Evolutionary conservation across 345 rosid genomes (phyloP), one percentile per base, ranked within the genome.

Genomic region (Gossypium rotundifolium): DNA sequence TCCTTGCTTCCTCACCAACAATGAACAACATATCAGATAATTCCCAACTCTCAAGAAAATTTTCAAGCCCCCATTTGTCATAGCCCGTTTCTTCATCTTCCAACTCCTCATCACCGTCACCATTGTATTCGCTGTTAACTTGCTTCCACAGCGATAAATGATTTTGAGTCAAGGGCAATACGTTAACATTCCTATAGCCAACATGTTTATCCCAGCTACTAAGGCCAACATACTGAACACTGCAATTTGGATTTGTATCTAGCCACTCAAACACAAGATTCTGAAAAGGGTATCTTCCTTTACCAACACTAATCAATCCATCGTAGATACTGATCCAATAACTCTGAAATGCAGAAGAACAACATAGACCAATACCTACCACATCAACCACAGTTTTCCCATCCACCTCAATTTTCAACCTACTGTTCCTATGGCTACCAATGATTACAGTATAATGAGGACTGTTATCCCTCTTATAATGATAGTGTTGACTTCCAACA

Each of bases 141-240:
- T 91, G 97, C 86, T 88, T 91, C 99, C 99, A 93, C 38, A 93
- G 78, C 74, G 82, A 74, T 78, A 93, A 82, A 82, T 87, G 97
- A 78, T 93, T 85, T 65, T 85, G 88, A 0, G 90, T 91, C 72
- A 95, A 83, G 8, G 98, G 98, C 82, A 93, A 79, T 46, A 95
- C 97, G 60, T 89, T 89, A 78, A 93, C 94, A 72, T 95, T 95
- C 74, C 99, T 88, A 67, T 95, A 95, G 0, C 98, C 98, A 45
- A 93, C 99, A 83, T 95, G 99, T 79, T 84, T 91, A 71, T 93
- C 97, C 99, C 99, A 95, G 79, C 98, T 93, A 70, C 98, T 91
- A 49, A 91, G 81, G 33, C 99, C 98, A 63, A 95, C 90, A 80
- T 93, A 93, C 83, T 76, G 91, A 9, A 93, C 92, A 75, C 60